Conservation (phyloP, 257 asterid genomes). For the Solanum paucissectum region DNA sequence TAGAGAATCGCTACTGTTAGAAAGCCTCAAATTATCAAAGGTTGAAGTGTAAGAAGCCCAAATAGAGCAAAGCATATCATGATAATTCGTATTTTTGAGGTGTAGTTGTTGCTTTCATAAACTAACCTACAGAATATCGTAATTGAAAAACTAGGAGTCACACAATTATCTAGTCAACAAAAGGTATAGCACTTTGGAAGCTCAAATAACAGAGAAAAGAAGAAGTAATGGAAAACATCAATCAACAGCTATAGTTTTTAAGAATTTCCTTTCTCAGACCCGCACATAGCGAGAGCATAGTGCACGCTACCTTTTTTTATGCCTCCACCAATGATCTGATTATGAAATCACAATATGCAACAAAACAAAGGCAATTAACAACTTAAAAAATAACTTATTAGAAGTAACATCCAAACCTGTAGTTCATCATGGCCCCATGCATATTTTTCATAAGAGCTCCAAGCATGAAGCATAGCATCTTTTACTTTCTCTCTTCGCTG, state of each 20-base stretch:
- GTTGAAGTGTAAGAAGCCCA: neutral
- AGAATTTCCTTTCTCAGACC: neutral
- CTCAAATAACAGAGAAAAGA: neutral
- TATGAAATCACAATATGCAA: neutral
- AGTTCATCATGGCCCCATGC: constrained; percentile 99
- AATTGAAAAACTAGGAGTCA: neutral
- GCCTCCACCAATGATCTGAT: neutral
- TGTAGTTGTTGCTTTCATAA: neutral
- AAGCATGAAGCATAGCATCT: constrained; percentile 96
- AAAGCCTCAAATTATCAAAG: neutral
- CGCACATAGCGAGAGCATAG: neutral
- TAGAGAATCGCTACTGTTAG: neutral
- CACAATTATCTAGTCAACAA: neutral
- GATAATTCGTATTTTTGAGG: neutral
- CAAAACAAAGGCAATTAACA: neutral
- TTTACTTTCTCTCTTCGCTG: constrained; percentile 76
- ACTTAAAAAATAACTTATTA: neutral
- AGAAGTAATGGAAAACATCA: neutral
- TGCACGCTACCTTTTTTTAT: neutral
- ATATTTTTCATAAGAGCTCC: constrained; percentile 93
- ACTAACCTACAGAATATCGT: neutral
- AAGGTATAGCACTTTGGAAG: neutral
- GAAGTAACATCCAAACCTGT: constrained; percentile 44
- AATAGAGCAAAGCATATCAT: neutral
- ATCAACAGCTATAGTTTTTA: neutral